These are phyloP conservation scores for Thozetella sp. DNA, from an alignment of 495 filamentous ascomycete genomes.

Conservation along the genomic window DNA sequence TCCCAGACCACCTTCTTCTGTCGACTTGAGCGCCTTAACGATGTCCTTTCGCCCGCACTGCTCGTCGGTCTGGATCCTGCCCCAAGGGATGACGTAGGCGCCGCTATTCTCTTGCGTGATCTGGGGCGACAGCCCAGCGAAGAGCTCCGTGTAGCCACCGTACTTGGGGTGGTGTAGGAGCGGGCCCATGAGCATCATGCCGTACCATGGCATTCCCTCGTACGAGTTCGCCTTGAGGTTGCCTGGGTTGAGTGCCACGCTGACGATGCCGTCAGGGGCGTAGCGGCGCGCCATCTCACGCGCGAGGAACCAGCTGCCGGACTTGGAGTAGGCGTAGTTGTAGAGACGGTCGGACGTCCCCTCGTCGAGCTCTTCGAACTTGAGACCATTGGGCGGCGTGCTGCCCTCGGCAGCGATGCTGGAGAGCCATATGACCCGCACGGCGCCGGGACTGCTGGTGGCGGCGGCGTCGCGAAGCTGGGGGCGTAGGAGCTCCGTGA, in stretches of 20 bases:
- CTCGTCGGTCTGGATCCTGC: too few species aligned
- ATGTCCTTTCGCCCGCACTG: too few species aligned
- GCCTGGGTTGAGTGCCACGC: slow-evolving; percentile 40
- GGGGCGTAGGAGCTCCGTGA: slow-evolving; percentile 40
- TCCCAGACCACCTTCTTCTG: slow-evolving; percentile 20
- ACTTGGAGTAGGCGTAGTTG: slow-evolving; percentile 42
- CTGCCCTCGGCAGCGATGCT: slow-evolving; percentile 19
- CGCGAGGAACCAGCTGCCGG: slow-evolving; percentile 37
- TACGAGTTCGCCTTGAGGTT: slow-evolving; percentile 35
- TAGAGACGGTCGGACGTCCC: not conserved
- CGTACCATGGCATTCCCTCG: slow-evolving; percentile 20
- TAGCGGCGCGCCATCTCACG: slow-evolving; percentile 36
- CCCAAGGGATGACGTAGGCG: slow-evolving; percentile 42
- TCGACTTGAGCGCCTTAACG: slow-evolving; percentile 33
- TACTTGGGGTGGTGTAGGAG: slow-evolving; percentile 20
- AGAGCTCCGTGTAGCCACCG: slow-evolving; percentile 46
- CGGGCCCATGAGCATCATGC: slow-evolving; percentile 4
- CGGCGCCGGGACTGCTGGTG: slow-evolving; percentile 19
- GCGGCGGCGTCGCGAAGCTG: slow-evolving; percentile 36
- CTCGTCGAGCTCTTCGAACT: slow-evolving; percentile 32
- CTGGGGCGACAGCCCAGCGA: slow-evolving; percentile 36
- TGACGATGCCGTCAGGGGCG: slow-evolving; percentile 31
- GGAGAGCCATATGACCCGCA: slow-evolving; percentile 44
- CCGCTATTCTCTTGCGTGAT: slow-evolving; percentile 33
- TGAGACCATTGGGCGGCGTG: slow-evolving; percentile 21